Conservation (phyloP, 148 eudicot genomes). For the Polygonum maritimum region DNA sequence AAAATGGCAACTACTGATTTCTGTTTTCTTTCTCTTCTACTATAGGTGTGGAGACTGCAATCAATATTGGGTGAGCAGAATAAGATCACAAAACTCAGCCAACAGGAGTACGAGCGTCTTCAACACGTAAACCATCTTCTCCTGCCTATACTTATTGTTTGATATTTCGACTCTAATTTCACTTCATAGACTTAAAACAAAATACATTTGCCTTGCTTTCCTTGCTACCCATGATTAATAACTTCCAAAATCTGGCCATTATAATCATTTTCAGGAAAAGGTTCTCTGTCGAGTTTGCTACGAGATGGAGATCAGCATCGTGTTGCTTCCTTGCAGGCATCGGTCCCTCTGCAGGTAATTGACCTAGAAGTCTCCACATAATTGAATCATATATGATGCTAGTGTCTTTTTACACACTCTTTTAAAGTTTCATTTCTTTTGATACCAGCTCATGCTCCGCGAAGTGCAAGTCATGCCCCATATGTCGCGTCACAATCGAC, state of each 20-base stretch:
- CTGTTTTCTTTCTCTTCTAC: neutral
- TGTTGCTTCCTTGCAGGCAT: slow-evolving; percentile 87
- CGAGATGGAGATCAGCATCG: slow-evolving; percentile 71
- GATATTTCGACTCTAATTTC: neutral
- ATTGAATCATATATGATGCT: neutral
- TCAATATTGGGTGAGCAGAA: slow-evolving; percentile 89
- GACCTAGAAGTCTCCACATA: neutral
- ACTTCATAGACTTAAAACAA: no score
- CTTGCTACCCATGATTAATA: no score
- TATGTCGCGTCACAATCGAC: neutral
- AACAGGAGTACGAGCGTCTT: slow-evolving; percentile 78
- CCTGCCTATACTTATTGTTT: neutral
- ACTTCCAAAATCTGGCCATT: neutral
- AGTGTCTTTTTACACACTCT: neutral
- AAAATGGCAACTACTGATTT: neutral
- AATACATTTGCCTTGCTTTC: no score
- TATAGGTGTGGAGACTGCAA: slow-evolving; percentile 92
- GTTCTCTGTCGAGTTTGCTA: slow-evolving; percentile 83
- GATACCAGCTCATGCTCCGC: neutral
- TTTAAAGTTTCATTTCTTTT: neutral
- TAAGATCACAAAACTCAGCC: slow-evolving; percentile 72
- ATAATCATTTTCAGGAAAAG: slow-evolving; percentile 44
- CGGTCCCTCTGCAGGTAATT: slow-evolving; percentile 77
- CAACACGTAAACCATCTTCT: slow-evolving; percentile 52
- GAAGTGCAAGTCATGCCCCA: neutral